Evolutionary conservation across 192 early-diverging fungal genomes (phyloP).

Genomic region (Umbelopsis isabellina): DNA sequence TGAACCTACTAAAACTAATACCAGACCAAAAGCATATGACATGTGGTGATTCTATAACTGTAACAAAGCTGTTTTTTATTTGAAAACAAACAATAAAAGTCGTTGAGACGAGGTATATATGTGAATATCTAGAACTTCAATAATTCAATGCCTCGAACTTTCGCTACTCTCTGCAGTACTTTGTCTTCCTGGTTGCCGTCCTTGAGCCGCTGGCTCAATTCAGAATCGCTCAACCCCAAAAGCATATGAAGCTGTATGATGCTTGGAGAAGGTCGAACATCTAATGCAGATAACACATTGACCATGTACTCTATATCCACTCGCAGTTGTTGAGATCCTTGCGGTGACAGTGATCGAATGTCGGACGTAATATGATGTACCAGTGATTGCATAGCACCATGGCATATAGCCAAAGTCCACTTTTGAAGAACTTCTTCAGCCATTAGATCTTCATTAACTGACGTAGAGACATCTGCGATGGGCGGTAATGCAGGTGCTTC

Average conservation of each 20-base stretch:
- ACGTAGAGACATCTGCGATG: not conserved
- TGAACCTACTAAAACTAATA: not conserved
- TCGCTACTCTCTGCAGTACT: conserved; percentile 14
- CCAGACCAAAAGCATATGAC: conserved; percentile 11
- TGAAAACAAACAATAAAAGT: not conserved
- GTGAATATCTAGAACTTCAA: conserved; percentile 5
- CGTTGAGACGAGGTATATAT: not conserved
- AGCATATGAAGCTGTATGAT: conserved; percentile 21
- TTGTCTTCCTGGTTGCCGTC: not conserved
- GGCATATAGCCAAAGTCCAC: conserved; percentile 71
- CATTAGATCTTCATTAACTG: conserved; percentile 1
- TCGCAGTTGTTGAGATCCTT: conserved; percentile 60
- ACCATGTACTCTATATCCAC: conserved; percentile 68
- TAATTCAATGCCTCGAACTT: conserved; percentile 13
- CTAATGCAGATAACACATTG: conserved; percentile 46
- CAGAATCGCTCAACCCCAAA: not conserved
- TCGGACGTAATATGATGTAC: conserved; percentile 36
- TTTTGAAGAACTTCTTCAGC: conserved; percentile 57
- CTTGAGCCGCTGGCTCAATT: not conserved
- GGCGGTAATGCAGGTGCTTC: not conserved
- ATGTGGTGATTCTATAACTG: conserved; percentile 2
- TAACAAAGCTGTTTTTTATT: too few relatives aligned
- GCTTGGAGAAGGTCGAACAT: conserved; percentile 27
- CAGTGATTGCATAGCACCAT: conserved; percentile 59
- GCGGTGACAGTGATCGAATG: conserved; percentile 44